A percentile compares a stretch with the other conserved stretches of the same genome.
Conservation (phyloP, 495 filamentous ascomycete genomes). For the Penicillium riverlandense region DNA sequence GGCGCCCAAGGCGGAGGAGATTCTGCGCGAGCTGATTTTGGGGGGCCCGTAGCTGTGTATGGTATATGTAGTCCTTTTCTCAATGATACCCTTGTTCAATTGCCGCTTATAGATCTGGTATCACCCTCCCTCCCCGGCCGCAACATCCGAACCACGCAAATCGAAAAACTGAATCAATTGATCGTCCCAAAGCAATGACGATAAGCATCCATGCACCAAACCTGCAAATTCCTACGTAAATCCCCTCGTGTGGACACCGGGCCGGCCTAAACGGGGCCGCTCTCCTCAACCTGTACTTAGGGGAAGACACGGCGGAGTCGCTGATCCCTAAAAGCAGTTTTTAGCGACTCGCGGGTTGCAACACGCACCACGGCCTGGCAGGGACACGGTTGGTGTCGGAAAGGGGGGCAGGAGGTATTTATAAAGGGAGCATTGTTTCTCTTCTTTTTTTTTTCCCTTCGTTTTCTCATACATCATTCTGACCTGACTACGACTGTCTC, state of each 20-base stretch:
- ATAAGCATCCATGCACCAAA: too few relatives aligned
- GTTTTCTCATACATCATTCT: neutral
- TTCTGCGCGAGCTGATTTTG: constrained; percentile 52
- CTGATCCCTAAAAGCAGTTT: constrained; percentile 46
- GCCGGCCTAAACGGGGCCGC: constrained; percentile 25
- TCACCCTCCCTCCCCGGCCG: too few relatives aligned
- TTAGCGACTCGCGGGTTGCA: constrained; percentile 27
- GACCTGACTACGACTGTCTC: constrained; percentile 3
- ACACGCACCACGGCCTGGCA: constrained; percentile 9
- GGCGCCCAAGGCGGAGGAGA: constrained; percentile 60
- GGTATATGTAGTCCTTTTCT: neutral
- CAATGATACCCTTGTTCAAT: neutral
- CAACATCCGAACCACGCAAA: neutral
- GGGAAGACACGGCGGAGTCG: constrained; percentile 31
- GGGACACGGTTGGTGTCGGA: constrained; percentile 6
- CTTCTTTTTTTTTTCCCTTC: constrained; percentile 1
- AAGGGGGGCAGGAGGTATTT: constrained; percentile 7
- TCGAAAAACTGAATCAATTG: neutral
- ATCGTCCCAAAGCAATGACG: too few relatives aligned
- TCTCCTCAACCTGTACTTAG: constrained; percentile 49
- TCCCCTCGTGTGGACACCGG: constrained; percentile 11
- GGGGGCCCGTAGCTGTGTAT: constrained; percentile 7
- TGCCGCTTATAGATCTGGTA: neutral
- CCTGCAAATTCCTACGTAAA: neutral
- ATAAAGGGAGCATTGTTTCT: constrained; percentile 6